Evolutionary conservation across 306 rosid species (phyloP).

Genomic region (Quercus engelmannii): DNA sequence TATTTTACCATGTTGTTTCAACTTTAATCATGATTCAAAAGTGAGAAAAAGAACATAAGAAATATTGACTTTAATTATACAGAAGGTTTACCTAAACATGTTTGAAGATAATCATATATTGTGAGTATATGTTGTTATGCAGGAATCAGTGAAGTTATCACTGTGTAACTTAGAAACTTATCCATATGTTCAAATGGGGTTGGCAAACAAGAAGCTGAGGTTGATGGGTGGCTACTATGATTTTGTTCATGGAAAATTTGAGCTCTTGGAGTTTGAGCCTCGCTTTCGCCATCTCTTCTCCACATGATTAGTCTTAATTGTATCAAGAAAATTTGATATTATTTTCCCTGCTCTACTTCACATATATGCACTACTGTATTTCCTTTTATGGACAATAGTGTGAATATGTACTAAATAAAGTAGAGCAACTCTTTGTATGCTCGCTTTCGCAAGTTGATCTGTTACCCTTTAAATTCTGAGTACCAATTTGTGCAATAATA

Average conservation of each 20-base stretch:
- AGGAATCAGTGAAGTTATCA: constrained; percentile 72
- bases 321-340: background rate
- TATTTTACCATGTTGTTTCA: background rate
- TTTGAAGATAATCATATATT: background rate
- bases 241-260: constrained; percentile 49
- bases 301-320: background rate
- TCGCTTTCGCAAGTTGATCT: background rate
- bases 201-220: constrained; percentile 15
- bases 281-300: constrained; percentile 18
- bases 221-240: constrained; percentile 61
- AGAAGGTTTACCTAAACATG: background rate
- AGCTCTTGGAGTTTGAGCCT: constrained; percentile 44
- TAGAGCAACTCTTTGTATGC: background rate
- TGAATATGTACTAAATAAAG: background rate
- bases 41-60: background rate
- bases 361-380: no score
- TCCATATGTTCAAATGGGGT: constrained; percentile 41
- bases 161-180: constrained; percentile 40
- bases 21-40: background rate
- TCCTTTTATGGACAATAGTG: no score
- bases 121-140: constrained; percentile 1
- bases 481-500: no score
- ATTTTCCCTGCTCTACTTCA: no score
- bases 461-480: background rate
- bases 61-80: background rate